Percentiles rank a stretch among this genome's conserved stretches.
phyloP scores from a whole-genome alignment of 1,139 yeast species.

The Pichia sp. region DNA sequence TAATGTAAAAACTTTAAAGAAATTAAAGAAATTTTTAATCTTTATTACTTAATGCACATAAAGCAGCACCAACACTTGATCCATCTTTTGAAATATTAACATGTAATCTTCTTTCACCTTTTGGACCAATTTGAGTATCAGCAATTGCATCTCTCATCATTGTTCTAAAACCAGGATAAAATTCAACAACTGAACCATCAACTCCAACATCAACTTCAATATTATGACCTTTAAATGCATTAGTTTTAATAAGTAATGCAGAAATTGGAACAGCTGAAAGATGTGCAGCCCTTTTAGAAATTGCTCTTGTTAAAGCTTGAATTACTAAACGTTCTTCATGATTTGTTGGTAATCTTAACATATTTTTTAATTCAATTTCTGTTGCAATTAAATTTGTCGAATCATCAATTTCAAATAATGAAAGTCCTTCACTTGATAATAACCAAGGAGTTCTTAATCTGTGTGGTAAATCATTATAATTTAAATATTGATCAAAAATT shows the following conservation, averaged over 20 bases:
- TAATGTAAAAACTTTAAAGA: neutral
- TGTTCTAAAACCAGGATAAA: conserved; percentile 80
- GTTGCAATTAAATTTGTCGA: conserved; percentile 64
- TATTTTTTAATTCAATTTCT: conserved; percentile 55
- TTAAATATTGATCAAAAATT: conserved; percentile 48
- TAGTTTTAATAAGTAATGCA: conserved; percentile 58
- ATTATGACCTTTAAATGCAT: conserved; percentile 48
- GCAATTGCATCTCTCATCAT: conserved; percentile 71
- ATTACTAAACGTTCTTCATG: conserved; percentile 64
- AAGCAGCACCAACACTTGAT: conserved; percentile 93
- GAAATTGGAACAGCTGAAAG: conserved; percentile 85
- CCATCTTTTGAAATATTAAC: conserved; percentile 88
- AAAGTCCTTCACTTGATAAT: conserved; percentile 73
- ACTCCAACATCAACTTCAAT: conserved; percentile 80
- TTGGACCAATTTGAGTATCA: conserved; percentile 61
- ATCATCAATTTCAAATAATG: conserved; percentile 77
- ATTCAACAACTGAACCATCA: conserved; percentile 90
- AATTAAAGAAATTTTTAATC: neutral
- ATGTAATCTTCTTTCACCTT: conserved; percentile 62
- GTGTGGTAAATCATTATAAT: conserved; percentile 54
- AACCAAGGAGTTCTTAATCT: conserved; percentile 70
- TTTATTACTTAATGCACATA: conserved; percentile 53
- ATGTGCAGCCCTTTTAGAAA: conserved; percentile 78
- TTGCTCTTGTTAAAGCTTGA: conserved; percentile 66
- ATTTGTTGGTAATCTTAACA: conserved; percentile 61